A percentile compares a stretch with the other conserved stretches of the same genome.
Evolutionary conservation across 306 rosid species (phyloP).

Genomic region (Sophora flavescens): DNA sequence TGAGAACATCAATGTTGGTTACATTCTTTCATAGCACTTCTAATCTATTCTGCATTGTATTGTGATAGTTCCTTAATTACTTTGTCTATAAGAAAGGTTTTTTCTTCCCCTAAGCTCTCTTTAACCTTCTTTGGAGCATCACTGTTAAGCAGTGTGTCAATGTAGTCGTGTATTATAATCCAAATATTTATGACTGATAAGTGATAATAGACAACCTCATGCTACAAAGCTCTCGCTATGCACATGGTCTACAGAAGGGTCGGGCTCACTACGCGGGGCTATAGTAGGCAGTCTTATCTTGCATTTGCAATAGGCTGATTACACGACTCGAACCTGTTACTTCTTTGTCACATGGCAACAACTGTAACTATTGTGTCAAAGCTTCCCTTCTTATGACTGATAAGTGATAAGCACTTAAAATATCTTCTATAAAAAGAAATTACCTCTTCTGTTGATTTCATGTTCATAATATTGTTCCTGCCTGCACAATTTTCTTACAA

Average conservation of each 20-base stretch:
- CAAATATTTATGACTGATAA: not conserved
- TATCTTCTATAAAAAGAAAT: not conserved
- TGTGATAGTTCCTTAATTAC: not conserved
- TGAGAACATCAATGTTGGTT: not conserved
- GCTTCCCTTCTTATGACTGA: not conserved
- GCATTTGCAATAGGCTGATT: no score
- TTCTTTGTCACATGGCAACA: no score
- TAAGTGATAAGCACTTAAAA: not conserved
- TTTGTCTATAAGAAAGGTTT: not conserved
- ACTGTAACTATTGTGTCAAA: no score
- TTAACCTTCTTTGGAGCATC: not conserved
- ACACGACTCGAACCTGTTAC: no score
- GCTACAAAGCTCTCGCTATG: no score
- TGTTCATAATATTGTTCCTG: not conserved
- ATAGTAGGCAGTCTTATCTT: no score
- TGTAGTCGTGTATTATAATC: not conserved
- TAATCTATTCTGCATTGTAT: slow-evolving; percentile 1
- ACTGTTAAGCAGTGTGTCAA: not conserved
- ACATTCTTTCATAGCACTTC: not conserved
- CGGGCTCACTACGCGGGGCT: no score
- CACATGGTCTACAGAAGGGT: no score
- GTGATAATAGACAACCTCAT: not conserved
- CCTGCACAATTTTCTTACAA: slow-evolving; percentile 5
- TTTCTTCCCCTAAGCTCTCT: not conserved
- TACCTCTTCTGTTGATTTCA: slow-evolving; percentile 1